phyloP scores from a whole-genome alignment of 345 rosid genomes.

The Linum tenue region DNA sequence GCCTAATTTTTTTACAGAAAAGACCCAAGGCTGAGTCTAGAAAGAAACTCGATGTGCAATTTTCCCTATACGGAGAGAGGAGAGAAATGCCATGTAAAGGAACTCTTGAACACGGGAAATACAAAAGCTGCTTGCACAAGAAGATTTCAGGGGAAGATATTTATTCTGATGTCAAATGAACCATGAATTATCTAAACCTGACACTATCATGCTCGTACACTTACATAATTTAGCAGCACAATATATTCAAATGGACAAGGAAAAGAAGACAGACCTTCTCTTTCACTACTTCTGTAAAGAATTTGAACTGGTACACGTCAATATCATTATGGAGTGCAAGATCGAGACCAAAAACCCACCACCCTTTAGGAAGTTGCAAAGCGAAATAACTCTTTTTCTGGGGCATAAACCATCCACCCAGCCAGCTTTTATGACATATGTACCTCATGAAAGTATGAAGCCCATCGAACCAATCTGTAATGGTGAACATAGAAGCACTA shows the following conservation, averaged over 20 bases:
- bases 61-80: too few relatives aligned
- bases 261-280: conserved; percentile 43
- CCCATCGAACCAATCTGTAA: conserved; percentile 96
- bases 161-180: background rate
- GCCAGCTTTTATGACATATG: conserved; percentile 97
- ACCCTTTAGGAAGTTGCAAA: conserved; percentile 77
- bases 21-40: too few relatives aligned
- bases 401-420: conserved; percentile 99
- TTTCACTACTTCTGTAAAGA: conserved; percentile 68
- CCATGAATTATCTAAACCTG: background rate
- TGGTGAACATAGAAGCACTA: conserved; percentile 7
- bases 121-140: too few relatives aligned
- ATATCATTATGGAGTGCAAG: conserved; percentile 95
- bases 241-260: background rate
- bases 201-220: background rate
- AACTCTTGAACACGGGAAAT: too few relatives aligned
- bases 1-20: too few relatives aligned
- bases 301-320: conserved; percentile 96
- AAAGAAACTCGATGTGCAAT: too few relatives aligned
- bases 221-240: background rate
- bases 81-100: too few relatives aligned
- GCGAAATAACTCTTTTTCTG: conserved; percentile 98
- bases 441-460: conserved; percentile 96
- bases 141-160: too few relatives aligned
- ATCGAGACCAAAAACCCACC: conserved; percentile 99